These are phyloP conservation scores for Zopfochytrium polystomum DNA, from an alignment of 371 early-diverging fungal species.

Conservation along the genomic window DNA sequence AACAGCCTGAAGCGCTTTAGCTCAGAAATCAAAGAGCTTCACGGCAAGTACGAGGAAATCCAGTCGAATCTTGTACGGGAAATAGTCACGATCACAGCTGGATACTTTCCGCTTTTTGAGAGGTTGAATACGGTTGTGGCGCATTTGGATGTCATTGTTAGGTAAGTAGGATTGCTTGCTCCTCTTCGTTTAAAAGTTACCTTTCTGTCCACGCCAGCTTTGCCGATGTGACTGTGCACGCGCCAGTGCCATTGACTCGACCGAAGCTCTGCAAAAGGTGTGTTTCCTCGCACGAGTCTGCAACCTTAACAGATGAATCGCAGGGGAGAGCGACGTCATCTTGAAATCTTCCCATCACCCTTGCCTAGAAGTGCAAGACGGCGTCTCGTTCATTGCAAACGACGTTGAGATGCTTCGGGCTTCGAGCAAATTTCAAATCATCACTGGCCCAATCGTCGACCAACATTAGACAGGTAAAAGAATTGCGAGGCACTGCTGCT, in stretches of 20 bases:
- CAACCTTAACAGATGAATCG: not conserved
- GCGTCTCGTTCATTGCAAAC: constrained; percentile 90
- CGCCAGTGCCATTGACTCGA: constrained; percentile 79
- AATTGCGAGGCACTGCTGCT: too few relatives aligned
- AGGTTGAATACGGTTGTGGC: constrained; percentile 70
- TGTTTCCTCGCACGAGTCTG: not conserved
- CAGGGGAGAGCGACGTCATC: constrained; percentile 61
- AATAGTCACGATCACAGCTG: constrained; percentile 76
- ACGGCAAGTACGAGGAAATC: constrained; percentile 59
- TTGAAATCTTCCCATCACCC: constrained; percentile 82
- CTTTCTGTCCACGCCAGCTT: constrained; percentile 65
- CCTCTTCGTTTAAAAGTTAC: constrained; percentile 3
- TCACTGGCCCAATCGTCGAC: constrained; percentile 74
- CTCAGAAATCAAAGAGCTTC: constrained; percentile 50
- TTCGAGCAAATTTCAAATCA: constrained; percentile 53
- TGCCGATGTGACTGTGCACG: constrained; percentile 80
- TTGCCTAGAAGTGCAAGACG: constrained; percentile 91
- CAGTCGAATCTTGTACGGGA: constrained; percentile 79
- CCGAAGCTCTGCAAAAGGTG: constrained; percentile 65
- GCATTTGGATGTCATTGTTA: constrained; percentile 79
- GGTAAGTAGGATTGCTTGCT: constrained; percentile 17
- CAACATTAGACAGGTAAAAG: constrained; percentile 55
- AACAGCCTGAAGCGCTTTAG: constrained; percentile 60
- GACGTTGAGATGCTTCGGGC: constrained; percentile 74
- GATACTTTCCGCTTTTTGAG: constrained; percentile 80